Evolutionary conservation across 495 filamentous ascomycete genomes (phyloP), one percentile per base, ranked within the genome.

Genomic region (Penicillium lividum): DNA sequence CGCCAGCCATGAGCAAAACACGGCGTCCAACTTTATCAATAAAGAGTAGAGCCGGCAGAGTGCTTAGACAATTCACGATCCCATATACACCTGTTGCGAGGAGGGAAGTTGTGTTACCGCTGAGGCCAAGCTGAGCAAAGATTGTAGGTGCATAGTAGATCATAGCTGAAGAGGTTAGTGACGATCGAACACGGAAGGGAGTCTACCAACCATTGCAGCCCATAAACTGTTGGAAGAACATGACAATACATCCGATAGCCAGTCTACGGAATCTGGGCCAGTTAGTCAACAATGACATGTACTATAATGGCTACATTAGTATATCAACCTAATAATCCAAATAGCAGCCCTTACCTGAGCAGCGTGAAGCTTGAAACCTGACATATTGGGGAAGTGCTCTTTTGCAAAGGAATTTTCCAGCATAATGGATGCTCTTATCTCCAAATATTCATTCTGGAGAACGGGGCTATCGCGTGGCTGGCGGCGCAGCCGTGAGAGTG

Each of bases 11-110:
- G 30, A 81, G 69, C 16, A 80, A 57, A 2, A 60, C 56, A 18
- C 91, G 82, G 25, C 92, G 82, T 27, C 92, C 92, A 22, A 93
- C 68, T 48, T 84, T 84, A 71, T 96, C 92, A 60, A 95, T 92
- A 51, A 88, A 74, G 38, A 85, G 68, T 42, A 95, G 83, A 3
- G 91, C 89, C n/a, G 85, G 77, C 43, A 89, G 70, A 1, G 91
- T 96, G 68, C 89, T 86, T 38, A 80, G 66, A 68, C 89, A 89
- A 82, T 92, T 89, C 64, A 86, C 86, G 59, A 93, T 88, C 33
- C 89, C 89, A 34, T 91, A 88, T 0, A 93, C 89, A 34, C 89
- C 90, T 0, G 90, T 92, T 4, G 89, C 89, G 4, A 93, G 80
- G 8, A 93, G 83, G 0, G 85, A 87, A 7, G 80, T 84, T 0